These are phyloP conservation scores for Russula brevipes DNA, from an alignment of 768 basidiomycete genomes.

Conservation along the genomic window DNA sequence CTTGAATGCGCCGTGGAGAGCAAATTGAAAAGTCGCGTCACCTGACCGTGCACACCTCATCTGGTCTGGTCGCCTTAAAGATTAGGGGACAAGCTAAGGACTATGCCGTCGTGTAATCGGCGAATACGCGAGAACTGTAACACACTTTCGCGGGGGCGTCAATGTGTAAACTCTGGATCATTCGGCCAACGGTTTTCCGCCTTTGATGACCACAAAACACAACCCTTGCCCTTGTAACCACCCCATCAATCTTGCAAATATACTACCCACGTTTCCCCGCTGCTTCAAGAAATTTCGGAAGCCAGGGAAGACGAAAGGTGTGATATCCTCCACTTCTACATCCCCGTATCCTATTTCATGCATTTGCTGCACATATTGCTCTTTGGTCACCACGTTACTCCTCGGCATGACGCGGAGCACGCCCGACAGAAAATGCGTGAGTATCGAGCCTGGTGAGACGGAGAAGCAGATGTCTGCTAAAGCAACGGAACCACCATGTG, in stretches of 20 bases:
- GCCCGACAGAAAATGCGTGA: slow-evolving; percentile 33
- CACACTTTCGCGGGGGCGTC: too few species aligned
- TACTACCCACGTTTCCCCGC: slow-evolving; percentile 40
- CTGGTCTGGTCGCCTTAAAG: too few species aligned
- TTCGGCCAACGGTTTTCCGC: slow-evolving; percentile 14
- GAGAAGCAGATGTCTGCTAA: slow-evolving; percentile 60
- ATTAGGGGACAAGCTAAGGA: too few species aligned
- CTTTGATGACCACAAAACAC: slow-evolving; percentile 45
- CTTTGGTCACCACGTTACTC: slow-evolving; percentile 44
- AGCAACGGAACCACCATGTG: slow-evolving; percentile 48
- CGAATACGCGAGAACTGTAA: too few species aligned
- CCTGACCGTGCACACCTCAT: not conserved
- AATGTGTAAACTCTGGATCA: not conserved
- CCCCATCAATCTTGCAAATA: slow-evolving; percentile 39
- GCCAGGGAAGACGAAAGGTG: slow-evolving; percentile 51
- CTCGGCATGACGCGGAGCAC: slow-evolving; percentile 39
- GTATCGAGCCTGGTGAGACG: not conserved
- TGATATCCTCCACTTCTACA: slow-evolving; percentile 53
- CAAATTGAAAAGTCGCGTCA: not conserved
- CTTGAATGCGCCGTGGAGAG: not conserved
- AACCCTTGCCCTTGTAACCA: slow-evolving; percentile 38
- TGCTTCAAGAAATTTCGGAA: slow-evolving; percentile 47
- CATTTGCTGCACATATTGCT: slow-evolving; percentile 44
- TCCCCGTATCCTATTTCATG: slow-evolving; percentile 47
- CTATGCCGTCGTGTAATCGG: too few species aligned